Conservation (phyloP, 345 rosid species). For the Balakata baccata region DNA sequence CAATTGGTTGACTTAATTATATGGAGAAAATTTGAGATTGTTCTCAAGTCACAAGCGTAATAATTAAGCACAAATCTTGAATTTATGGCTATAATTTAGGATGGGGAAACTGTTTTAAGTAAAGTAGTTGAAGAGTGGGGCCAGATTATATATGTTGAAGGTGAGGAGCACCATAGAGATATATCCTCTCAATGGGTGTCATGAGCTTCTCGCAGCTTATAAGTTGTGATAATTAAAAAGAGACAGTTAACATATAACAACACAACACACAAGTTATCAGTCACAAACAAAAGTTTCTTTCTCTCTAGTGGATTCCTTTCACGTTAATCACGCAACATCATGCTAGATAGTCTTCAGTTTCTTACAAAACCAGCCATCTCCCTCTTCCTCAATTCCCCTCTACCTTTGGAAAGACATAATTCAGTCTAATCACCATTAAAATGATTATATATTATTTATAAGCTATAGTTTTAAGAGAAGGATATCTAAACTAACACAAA, state of each 20-base stretch:
- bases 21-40: neutral
- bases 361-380: constrained; percentile 8
- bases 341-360: constrained; percentile 6
- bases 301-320: constrained; percentile 23
- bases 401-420: no score
- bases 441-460: neutral
- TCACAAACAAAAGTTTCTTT: constrained; percentile 24
- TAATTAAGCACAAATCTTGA: constrained; percentile 5
- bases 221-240: constrained; percentile 12
- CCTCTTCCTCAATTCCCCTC: neutral
- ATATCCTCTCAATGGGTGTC: constrained; percentile 27
- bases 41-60: constrained; percentile 11
- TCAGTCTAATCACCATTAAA: neutral
- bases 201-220: constrained; percentile 47
- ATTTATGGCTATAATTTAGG: neutral
- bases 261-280: constrained; percentile 6
- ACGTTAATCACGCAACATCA: constrained; percentile 50
- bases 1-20: neutral
- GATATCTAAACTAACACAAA: constrained; percentile 4
- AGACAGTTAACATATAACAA: constrained; percentile 32
- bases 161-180: constrained; percentile 15
- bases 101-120: neutral
- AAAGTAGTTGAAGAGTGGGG: constrained; percentile 17
- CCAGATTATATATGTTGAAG: neutral
- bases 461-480: neutral